These are phyloP conservation scores for Epichloe glyceriae DNA, from an alignment of 2,329 filamentous ascomycete species.

Conservation along the genomic window DNA sequence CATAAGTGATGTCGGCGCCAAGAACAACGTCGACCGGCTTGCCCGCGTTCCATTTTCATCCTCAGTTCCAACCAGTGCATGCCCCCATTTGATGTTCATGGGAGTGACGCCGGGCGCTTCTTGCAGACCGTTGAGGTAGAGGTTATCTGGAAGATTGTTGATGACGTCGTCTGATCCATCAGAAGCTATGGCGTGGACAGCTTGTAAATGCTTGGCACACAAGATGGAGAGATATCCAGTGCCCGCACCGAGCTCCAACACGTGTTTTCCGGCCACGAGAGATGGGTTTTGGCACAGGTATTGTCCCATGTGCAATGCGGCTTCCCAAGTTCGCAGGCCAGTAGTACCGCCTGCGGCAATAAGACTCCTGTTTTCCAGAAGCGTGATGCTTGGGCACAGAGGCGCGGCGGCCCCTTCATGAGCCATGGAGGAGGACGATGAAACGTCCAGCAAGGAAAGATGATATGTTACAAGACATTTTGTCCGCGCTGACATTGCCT, in stretches of 20 bases:
- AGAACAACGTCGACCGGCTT: constrained; percentile 48
- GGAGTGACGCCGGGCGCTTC: constrained; percentile 29
- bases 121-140: constrained; percentile 55
- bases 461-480: constrained; percentile 66
- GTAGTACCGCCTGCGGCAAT: constrained; percentile 62
- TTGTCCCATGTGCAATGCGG: constrained; percentile 58
- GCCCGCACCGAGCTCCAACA: constrained; percentile 64
- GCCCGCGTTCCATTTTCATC: constrained; percentile 37
- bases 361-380: constrained; percentile 56
- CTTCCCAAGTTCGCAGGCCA: constrained; percentile 71
- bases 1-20: constrained; percentile 70
- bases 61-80: constrained; percentile 43
- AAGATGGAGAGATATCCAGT: constrained; percentile 66
- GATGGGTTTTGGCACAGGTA: constrained; percentile 42
- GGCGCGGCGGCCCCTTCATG: background rate
- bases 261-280: constrained; percentile 37
- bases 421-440: constrained; percentile 8
- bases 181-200: constrained; percentile 50
- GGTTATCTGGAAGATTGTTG: constrained; percentile 51
- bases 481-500: constrained; percentile 52
- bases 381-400: constrained; percentile 33
- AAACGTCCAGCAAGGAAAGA: constrained; percentile 21
- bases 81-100: constrained; percentile 52
- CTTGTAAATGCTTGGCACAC: constrained; percentile 52
- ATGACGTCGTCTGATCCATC: constrained; percentile 66